Conservation (phyloP, 768 basidiomycete species). For the Boletales sp. region DNA sequence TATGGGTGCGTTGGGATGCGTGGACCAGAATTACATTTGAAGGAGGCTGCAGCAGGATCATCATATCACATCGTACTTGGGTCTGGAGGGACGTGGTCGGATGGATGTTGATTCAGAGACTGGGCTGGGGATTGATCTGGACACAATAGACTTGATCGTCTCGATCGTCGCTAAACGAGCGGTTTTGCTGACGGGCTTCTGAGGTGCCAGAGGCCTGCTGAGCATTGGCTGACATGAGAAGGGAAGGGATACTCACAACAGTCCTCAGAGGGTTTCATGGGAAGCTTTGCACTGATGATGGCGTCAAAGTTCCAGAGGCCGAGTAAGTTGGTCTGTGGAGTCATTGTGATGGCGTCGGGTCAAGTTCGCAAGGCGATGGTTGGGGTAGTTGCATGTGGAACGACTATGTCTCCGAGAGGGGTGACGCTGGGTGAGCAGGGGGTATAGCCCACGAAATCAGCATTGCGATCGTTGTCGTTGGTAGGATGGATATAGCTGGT, state of each 20-base stretch:
- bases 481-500: conserved; percentile 32
- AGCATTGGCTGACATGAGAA: conserved; percentile 12
- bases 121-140: no score
- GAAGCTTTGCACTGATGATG: conserved; percentile 46
- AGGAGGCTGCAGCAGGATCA: conserved; percentile 57
- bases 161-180: conserved; percentile 15
- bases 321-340: conserved; percentile 57
- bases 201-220: conserved; percentile 6
- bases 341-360: conserved; percentile 54
- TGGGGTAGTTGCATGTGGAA: conserved; percentile 28
- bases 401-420: conserved; percentile 54
- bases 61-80: conserved; percentile 55
- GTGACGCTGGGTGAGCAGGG: conserved; percentile 63
- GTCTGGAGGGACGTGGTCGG: conserved; percentile 38
- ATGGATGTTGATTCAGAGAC: conserved; percentile 16
- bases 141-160: conserved; percentile 11
- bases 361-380: conserved; percentile 32
- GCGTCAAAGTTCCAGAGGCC: conserved; percentile 59
- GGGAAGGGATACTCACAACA: conserved; percentile 26
- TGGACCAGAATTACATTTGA: conserved; percentile 53
- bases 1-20: conserved; percentile 71
- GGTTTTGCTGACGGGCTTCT: conserved; percentile 24
- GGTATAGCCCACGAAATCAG: conserved; percentile 57
- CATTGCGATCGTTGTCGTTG: conserved; percentile 36
- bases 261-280: conserved; percentile 24